phyloP scores from a whole-genome alignment of 1,284 basidiomycete species.

The Amylostereum areolatum region DNA sequence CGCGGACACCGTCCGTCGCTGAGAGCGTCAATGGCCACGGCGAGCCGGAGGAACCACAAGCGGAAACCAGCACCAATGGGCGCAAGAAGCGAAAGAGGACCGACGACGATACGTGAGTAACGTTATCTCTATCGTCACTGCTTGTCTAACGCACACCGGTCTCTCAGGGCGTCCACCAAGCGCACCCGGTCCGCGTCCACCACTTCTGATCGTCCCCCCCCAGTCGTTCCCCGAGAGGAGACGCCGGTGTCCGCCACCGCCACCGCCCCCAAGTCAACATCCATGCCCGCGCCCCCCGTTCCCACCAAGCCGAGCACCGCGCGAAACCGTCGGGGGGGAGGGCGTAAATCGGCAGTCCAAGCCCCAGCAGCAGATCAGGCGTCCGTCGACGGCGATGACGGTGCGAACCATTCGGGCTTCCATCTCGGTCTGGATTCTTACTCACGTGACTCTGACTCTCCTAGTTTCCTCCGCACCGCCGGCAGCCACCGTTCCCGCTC shows the following conservation, averaged over 20 bases:
- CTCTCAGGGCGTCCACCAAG: conserved; percentile 49
- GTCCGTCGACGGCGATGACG: conserved; percentile 56
- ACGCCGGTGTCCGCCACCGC: conserved; percentile 26
- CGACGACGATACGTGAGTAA: conserved; percentile 61
- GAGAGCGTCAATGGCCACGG: conserved; percentile 23
- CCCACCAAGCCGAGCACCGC: conserved; percentile 25
- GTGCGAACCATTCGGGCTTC: no score
- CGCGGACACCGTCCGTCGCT: conserved; percentile 10
- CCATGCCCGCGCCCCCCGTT: conserved; percentile 22
- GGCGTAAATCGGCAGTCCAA: conserved; percentile 36
- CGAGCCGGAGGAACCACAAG: conserved; percentile 36
- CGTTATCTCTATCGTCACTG: conserved; percentile 6
- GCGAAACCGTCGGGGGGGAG: conserved; percentile 37
- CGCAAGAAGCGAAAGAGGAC: conserved; percentile 71
- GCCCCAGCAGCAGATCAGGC: conserved; percentile 22
- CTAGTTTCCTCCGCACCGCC: no score
- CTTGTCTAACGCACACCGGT: conserved; percentile 13
- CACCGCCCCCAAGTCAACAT: conserved; percentile 14
- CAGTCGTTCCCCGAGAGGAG: conserved; percentile 37
- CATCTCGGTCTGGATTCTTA: not conserved
- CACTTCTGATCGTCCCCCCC: conserved; percentile 47
- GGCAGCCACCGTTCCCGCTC: no score
- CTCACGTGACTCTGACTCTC: not conserved
- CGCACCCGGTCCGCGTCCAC: conserved; percentile 67
- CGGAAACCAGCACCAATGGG: conserved; percentile 32